A percentile compares a stretch with the other conserved stretches of the same genome.
Evolutionary conservation across 805 yeast species (phyloP).

Genomic region (Metschnikowia vanudenii): DNA sequence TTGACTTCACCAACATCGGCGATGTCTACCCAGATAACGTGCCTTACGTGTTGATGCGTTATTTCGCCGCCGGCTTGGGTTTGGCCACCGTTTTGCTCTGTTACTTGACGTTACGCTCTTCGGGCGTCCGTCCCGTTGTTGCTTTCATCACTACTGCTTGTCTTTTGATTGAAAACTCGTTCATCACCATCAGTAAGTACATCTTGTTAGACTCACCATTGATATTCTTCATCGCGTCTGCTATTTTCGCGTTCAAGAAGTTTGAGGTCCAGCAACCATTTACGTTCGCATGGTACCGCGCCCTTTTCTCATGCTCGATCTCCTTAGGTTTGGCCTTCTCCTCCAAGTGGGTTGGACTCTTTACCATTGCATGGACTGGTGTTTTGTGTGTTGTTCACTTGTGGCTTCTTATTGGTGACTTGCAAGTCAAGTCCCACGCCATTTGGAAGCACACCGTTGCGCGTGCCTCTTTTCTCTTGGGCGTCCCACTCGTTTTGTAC

Average conservation of each 20-base stretch:
- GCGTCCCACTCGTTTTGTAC: constrained; percentile 58
- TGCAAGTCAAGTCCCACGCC: constrained; percentile 45
- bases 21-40: constrained; percentile 53
- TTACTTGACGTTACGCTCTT: constrained; percentile 66
- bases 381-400: constrained; percentile 55
- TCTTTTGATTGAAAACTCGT: constrained; percentile 65
- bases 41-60: constrained; percentile 71
- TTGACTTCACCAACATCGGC: constrained; percentile 66
- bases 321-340: constrained; percentile 72
- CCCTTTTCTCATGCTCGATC: constrained; percentile 62
- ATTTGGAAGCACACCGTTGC: constrained; percentile 47
- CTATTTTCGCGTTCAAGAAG: constrained; percentile 63
- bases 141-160: constrained; percentile 56
- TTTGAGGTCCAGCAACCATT: constrained; percentile 67
- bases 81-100: constrained; percentile 62
- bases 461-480: constrained; percentile 55
- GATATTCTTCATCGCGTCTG: constrained; percentile 71
- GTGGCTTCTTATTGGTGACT: constrained; percentile 74
- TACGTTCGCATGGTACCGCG: constrained; percentile 53
- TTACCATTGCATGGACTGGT: constrained; percentile 80
- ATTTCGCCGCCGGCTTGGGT: constrained; percentile 66
- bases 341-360: constrained; percentile 83
- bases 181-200: constrained; percentile 70
- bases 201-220: constrained; percentile 75
- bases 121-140: constrained; percentile 67